Percentiles rank a stretch among this genome's conserved stretches.
Evolutionary conservation across 169 alveolate species (phyloP).

Genomic region (Plasmodium relictum): DNA sequence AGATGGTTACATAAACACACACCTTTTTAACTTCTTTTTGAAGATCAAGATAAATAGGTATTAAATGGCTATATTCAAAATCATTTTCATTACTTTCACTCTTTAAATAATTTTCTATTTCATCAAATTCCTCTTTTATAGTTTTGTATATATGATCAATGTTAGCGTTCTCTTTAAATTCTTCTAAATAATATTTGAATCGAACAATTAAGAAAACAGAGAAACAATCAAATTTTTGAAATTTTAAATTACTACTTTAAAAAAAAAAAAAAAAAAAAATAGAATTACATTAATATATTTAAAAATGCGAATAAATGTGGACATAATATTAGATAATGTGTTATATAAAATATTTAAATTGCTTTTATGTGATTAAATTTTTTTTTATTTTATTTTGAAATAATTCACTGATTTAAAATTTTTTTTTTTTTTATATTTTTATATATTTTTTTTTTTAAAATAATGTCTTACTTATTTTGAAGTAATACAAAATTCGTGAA

Average conservation of each 20-base stretch:
- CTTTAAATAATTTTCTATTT: slow-evolving; percentile 42
- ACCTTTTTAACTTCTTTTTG: slow-evolving; percentile 74
- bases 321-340: too few relatives aligned
- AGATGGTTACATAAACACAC: background rate
- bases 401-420: too few relatives aligned
- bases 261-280: background rate
- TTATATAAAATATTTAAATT: too few relatives aligned
- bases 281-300: background rate
- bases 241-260: slow-evolving; percentile 28
- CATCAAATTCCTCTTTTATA: slow-evolving; percentile 49
- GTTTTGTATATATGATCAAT: slow-evolving; percentile 68
- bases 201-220: slow-evolving; percentile 63
- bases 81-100: slow-evolving; percentile 8
- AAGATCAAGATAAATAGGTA: slow-evolving; percentile 55
- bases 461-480: slow-evolving; percentile 44
- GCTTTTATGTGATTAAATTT: too few relatives aligned
- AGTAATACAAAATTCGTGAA: slow-evolving; percentile 32
- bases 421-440: too few relatives aligned
- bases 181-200: slow-evolving; percentile 67
- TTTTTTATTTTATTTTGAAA: too few relatives aligned
- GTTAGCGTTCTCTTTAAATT: slow-evolving; percentile 60
- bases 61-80: slow-evolving; percentile 44
- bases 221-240: slow-evolving; percentile 67
- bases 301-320: background rate
- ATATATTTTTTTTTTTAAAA: background rate